Conservation (phyloP, 1,284 basidiomycete species). For the Calocybe gambosa region DNA sequence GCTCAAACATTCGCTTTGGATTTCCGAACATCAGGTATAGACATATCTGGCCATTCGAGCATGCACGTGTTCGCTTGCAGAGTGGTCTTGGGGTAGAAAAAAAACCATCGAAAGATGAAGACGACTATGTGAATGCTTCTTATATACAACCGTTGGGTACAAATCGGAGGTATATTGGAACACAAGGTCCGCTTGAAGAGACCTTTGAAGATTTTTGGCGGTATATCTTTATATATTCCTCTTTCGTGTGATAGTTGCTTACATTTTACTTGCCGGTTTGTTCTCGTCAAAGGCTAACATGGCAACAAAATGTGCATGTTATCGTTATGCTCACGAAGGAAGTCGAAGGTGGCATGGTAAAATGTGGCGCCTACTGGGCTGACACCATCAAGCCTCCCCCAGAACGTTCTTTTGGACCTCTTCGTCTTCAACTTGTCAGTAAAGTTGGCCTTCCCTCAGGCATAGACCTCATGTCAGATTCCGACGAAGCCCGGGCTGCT, state of each 20-base stretch:
- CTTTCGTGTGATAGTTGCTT: constrained; percentile 1
- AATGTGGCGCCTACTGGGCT: constrained; percentile 92
- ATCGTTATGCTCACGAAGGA: constrained; percentile 91
- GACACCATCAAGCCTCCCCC: constrained; percentile 29
- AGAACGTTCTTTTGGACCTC: constrained; percentile 53
- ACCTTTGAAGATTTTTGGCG: constrained; percentile 96
- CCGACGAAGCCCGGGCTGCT: not conserved
- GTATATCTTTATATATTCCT: constrained; percentile 50
- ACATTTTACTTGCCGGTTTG: not conserved
- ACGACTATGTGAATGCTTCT: constrained; percentile 94
- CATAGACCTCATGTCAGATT: constrained; percentile 11
- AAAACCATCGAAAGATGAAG: constrained; percentile 21
- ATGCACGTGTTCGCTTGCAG: constrained; percentile 74
- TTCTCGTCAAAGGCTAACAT: constrained; percentile 47
- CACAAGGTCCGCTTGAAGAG: constrained; percentile 89
- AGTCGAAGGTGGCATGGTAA: constrained; percentile 82
- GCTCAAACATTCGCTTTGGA: not conserved
- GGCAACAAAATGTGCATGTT: constrained; percentile 77
- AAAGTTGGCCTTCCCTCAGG: constrained; percentile 36
- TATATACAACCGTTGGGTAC: constrained; percentile 84
- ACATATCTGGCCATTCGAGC: constrained; percentile 97
- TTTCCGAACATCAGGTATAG: constrained; percentile 51
- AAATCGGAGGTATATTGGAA: constrained; percentile 83
- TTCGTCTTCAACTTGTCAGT: constrained; percentile 61
- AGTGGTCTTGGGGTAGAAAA: not conserved